Evolutionary conservation across 169 alveolate genomes (phyloP).

Genomic region (Condylostoma magnum): DNA sequence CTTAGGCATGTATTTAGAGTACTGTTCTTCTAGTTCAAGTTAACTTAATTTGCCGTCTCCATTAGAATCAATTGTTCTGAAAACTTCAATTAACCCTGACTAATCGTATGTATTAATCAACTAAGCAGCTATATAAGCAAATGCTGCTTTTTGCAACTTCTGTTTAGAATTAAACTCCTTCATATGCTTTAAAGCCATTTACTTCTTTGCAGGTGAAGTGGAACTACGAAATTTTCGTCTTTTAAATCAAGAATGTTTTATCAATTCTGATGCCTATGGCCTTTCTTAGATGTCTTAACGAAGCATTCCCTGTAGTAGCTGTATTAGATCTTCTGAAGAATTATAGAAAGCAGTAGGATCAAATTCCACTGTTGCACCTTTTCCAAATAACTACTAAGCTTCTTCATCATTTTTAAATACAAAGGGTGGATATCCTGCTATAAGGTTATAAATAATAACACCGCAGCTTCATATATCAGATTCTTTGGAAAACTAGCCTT

Average conservation of each 20-base stretch:
- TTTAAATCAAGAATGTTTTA: too few species aligned
- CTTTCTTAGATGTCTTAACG: not conserved
- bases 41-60: not conserved
- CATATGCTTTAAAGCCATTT: not conserved
- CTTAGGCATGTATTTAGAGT: not conserved
- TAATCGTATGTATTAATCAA: not conserved
- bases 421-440: not conserved
- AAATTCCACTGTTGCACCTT: too few species aligned
- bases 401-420: not conserved
- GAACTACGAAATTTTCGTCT: too few species aligned
- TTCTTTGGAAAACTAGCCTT: too few species aligned
- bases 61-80: not conserved
- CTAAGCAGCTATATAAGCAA: not conserved
- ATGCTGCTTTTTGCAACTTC: not conserved
- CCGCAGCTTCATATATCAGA: not conserved
- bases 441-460: not conserved
- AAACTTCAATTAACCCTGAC: not conserved
- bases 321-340: not conserved
- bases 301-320: not conserved
- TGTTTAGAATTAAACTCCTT: not conserved
- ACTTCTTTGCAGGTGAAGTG: too few species aligned
- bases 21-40: not conserved
- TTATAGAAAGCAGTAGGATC: too few species aligned
- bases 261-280: not conserved
- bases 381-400: too few species aligned